phyloP scores from a whole-genome alignment of 768 basidiomycete species.

The Lentinula sp. region DNA sequence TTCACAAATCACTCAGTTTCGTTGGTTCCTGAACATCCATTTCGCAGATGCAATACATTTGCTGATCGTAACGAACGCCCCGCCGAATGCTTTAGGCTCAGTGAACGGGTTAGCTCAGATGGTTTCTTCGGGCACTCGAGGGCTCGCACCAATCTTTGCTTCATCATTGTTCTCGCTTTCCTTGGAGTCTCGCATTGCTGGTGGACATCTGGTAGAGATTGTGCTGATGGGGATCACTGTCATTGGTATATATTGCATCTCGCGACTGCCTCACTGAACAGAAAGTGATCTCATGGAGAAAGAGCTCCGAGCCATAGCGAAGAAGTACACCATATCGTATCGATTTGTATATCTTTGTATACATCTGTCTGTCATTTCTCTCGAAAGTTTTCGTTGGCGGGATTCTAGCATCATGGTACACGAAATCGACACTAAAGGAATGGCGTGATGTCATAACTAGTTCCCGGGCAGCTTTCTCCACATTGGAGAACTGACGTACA shows the following conservation, averaged over 20 bases:
- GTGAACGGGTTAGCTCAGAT: slow-evolving; percentile 55
- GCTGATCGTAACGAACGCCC: slow-evolving; percentile 38
- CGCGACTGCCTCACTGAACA: not conserved
- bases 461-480: no score
- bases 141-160: slow-evolving; percentile 47
- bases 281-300: no score
- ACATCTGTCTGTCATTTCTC: no score
- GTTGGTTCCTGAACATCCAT: not conserved
- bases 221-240: not conserved
- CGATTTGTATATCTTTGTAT: no score
- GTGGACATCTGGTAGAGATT: slow-evolving; percentile 22
- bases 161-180: slow-evolving; percentile 56
- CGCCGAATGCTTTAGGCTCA: slow-evolving; percentile 38
- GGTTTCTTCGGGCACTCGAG: slow-evolving; percentile 38
- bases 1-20: not conserved
- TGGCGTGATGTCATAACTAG: no score
- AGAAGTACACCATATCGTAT: no score
- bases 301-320: no score
- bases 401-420: no score
- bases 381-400: no score
- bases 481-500: not conserved
- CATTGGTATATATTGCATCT: not conserved
- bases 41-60: slow-evolving; percentile 41
- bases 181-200: slow-evolving; percentile 32
- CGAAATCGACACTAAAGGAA: no score